A percentile compares a stretch with the other conserved stretches of the same genome.
These are phyloP conservation scores for Cymbopogon flexuosus DNA, from an alignment of 202 grass and related monocot species.

Conservation along the genomic window DNA sequence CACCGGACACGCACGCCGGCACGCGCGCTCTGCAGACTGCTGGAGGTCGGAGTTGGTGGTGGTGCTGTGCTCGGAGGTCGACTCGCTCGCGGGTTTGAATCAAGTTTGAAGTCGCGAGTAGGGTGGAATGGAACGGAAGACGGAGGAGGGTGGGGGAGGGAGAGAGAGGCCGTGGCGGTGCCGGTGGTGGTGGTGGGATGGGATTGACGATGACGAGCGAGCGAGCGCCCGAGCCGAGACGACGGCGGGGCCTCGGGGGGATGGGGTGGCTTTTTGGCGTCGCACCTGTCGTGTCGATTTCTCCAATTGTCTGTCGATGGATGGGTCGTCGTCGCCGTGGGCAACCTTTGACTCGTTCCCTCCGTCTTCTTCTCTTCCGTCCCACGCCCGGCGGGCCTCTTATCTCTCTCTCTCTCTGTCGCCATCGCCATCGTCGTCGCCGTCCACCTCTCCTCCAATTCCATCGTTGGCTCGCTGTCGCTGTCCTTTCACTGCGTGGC, in stretches of 20 bases:
- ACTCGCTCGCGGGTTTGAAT: background rate
- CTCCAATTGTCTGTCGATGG: background rate
- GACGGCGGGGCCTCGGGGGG: background rate
- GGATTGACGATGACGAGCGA: background rate
- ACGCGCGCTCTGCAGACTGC: too few species aligned
- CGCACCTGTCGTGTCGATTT: too few species aligned
- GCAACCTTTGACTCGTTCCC: slow-evolving; percentile 44
- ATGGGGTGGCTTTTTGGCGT: background rate
- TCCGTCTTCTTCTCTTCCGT: background rate
- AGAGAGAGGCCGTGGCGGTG: too few species aligned
- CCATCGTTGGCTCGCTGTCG: background rate
- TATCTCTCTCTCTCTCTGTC: background rate
- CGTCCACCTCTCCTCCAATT: too few species aligned
- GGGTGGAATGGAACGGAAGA: background rate
- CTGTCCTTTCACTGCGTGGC: background rate
- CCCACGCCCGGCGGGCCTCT: background rate
- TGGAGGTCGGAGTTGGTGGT: background rate
- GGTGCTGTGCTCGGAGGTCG: background rate
- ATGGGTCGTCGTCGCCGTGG: slow-evolving; percentile 23
- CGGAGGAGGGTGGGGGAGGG: too few species aligned
- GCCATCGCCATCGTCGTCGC: background rate
- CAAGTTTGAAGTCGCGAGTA: background rate
- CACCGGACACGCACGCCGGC: too few species aligned
- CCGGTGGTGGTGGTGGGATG: background rate
- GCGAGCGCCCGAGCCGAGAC: too few species aligned